phyloP scores from a whole-genome alignment of 306 rosid species.

The Castanea sativa region DNA sequence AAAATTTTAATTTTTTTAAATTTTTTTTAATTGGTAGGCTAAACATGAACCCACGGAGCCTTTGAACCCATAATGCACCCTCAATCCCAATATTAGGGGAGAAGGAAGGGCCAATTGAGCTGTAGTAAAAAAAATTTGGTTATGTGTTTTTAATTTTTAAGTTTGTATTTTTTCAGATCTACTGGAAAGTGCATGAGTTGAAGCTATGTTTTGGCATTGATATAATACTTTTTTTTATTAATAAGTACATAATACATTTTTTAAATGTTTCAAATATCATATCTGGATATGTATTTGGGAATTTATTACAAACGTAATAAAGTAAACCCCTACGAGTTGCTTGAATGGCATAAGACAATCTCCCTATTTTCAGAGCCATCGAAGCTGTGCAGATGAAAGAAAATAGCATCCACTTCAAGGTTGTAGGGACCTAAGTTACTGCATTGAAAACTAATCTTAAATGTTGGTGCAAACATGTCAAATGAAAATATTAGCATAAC shows the following conservation, averaged over 20 bases:
- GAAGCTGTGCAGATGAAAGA: not conserved
- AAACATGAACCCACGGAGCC: too few relatives aligned
- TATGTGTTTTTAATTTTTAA: not conserved
- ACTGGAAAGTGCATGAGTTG: not conserved
- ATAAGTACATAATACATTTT: not conserved
- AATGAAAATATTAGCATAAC: constrained; percentile 14
- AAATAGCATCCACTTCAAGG: not conserved
- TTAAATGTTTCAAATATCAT: not conserved
- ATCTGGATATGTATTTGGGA: not conserved
- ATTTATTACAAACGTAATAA: not conserved
- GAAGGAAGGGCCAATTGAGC: too few relatives aligned
- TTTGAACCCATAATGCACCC: too few relatives aligned
- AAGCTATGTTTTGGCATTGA: not conserved
- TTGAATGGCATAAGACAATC: not conserved
- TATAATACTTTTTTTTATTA: not conserved
- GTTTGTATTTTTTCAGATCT: not conserved
- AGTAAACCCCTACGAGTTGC: not conserved
- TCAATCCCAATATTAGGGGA: too few relatives aligned
- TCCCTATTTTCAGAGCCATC: not conserved
- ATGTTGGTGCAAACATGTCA: constrained; percentile 10
- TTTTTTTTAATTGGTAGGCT: too few relatives aligned
- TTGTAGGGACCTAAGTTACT: not conserved
- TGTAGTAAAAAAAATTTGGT: not conserved
- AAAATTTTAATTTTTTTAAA: too few relatives aligned
- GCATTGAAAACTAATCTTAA: not conserved